phyloP scores from a whole-genome alignment of 2,329 filamentous ascomycete genomes.

The Thelonectria olida region DNA sequence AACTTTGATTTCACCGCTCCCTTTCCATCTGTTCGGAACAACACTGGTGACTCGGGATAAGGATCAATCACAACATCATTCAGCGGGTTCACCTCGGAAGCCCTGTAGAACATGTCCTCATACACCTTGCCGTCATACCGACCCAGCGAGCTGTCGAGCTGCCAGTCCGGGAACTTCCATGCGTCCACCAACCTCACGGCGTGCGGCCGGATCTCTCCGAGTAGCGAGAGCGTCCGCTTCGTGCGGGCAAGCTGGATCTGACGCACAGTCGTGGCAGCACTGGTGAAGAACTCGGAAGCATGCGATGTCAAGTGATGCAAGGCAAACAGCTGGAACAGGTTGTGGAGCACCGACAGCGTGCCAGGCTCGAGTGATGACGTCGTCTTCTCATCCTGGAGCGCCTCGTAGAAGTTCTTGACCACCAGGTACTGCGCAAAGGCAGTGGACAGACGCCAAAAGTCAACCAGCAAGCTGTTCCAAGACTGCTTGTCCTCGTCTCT shows the following conservation, averaged over 20 bases:
- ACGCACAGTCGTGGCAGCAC: slow-evolving; percentile 72
- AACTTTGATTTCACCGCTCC: slow-evolving; percentile 24
- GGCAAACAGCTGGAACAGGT: slow-evolving; percentile 85
- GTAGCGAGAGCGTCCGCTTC: slow-evolving; percentile 73
- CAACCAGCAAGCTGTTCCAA: slow-evolving; percentile 81
- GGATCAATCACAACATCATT: slow-evolving; percentile 78
- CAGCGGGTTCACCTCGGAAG: slow-evolving; percentile 76
- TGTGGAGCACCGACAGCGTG: slow-evolving; percentile 68
- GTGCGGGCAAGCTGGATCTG: slow-evolving; percentile 77
- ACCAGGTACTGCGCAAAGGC: slow-evolving; percentile 81
- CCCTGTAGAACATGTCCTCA: slow-evolving; percentile 78
- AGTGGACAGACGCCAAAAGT: slow-evolving; percentile 80
- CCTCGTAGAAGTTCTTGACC: slow-evolving; percentile 75
- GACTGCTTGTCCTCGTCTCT: slow-evolving; percentile 78
- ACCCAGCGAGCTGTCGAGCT: slow-evolving; percentile 76
- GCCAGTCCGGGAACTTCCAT: slow-evolving; percentile 83
- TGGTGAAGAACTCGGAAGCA: slow-evolving; percentile 77
- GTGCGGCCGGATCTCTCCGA: slow-evolving; percentile 78
- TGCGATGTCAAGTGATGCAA: slow-evolving; percentile 71
- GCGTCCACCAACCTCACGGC: slow-evolving; percentile 76
- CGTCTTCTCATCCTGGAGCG: slow-evolving; percentile 55
- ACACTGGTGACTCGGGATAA: slow-evolving; percentile 62
- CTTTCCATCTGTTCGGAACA: slow-evolving; percentile 30
- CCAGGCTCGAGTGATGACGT: slow-evolving; percentile 63
- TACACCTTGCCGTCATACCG: slow-evolving; percentile 80